These are phyloP conservation scores for Fusarium sp. DNA, from an alignment of 2,329 filamentous ascomycete genomes.

Conservation along the genomic window DNA sequence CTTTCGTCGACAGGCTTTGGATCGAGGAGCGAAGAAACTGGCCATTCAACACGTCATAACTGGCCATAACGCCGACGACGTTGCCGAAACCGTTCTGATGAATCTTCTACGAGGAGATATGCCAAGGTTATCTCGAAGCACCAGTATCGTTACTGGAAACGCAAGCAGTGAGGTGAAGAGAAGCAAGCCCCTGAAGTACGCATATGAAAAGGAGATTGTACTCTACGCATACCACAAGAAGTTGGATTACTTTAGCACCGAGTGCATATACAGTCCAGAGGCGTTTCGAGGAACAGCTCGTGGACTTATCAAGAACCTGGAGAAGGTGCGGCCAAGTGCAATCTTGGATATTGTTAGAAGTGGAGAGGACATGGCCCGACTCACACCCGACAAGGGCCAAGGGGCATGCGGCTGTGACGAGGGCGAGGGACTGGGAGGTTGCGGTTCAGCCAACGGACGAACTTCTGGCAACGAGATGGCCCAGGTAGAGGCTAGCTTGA, in stretches of 20 bases:
- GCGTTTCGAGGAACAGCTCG: conserved; percentile 94
- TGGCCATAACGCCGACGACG: conserved; percentile 96
- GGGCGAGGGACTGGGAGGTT: conserved; percentile 70
- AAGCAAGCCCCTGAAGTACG: conserved; percentile 97
- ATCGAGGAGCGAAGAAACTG: conserved; percentile 88
- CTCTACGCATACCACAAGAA: conserved; percentile 97
- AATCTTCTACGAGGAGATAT: conserved; percentile 93
- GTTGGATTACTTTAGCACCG: conserved; percentile 97
- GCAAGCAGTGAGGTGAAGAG: conserved; percentile 89
- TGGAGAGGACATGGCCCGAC: conserved; percentile 92
- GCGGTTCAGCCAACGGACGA: conserved; percentile 74
- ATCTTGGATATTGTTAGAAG: conserved; percentile 95
- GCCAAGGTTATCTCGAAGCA: conserved; percentile 86
- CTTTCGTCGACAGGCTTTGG: conserved; percentile 92
- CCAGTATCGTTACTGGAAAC: conserved; percentile 86
- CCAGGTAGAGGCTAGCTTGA: conserved; percentile 74
- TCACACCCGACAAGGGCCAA: conserved; percentile 62
- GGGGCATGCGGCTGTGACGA: conserved; percentile 55
- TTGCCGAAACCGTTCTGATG: conserved; percentile 98
- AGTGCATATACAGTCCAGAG: conserved; percentile 98
- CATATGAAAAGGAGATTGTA: conserved; percentile 99
- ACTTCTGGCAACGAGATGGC: conserved; percentile 82
- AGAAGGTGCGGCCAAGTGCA: conserved; percentile 91
- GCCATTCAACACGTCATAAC: conserved; percentile 95
- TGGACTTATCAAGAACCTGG: conserved; percentile 92